These are phyloP conservation scores for Starmerella vitae DNA, from an alignment of 805 yeast genomes.

Conservation along the genomic window DNA sequence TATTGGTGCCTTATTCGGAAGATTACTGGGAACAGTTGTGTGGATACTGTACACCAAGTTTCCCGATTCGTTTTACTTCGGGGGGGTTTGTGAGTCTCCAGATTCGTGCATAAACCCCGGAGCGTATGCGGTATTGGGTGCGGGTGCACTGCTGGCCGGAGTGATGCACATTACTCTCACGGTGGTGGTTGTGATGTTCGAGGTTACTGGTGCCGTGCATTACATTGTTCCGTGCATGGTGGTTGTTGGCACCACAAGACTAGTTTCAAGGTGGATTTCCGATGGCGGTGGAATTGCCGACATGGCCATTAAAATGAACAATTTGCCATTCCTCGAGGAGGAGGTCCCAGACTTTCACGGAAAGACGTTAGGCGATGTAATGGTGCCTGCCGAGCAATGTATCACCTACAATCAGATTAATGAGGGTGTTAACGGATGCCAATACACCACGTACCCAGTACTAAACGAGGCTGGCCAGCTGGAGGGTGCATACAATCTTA, in stretches of 20 bases:
- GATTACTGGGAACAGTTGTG: conserved; percentile 64
- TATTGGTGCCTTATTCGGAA: conserved; percentile 88
- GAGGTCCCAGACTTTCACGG: conserved; percentile 34
- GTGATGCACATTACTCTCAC: conserved; percentile 86
- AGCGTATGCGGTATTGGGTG: conserved; percentile 88
- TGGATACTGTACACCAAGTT: conserved; percentile 36
- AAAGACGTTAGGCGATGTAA: conserved; percentile 38
- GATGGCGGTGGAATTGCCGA: conserved; percentile 90
- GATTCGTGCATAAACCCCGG: conserved; percentile 69
- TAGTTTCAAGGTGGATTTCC: conserved; percentile 65
- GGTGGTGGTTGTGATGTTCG: conserved; percentile 91
- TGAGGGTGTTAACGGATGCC: conserved; percentile 10
- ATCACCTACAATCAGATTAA: conserved; percentile 19
- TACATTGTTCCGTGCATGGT: conserved; percentile 94
- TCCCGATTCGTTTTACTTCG: conserved; percentile 29
- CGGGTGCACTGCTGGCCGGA: conserved; percentile 90
- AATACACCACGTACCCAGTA: conserved; percentile 27
- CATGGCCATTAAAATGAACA: conserved; percentile 80
- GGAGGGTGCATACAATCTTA: conserved; percentile 24
- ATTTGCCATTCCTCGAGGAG: conserved; percentile 70
- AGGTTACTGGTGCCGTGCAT: conserved; percentile 84
- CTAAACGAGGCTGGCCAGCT: conserved; percentile 25
- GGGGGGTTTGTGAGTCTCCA: conserved; percentile 3
- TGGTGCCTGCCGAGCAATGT: conserved; percentile 34
- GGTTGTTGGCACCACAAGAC: conserved; percentile 75